phyloP scores from a whole-genome alignment of 2,329 filamentous ascomycete genomes.

The Hymenoscyphus linearis region DNA sequence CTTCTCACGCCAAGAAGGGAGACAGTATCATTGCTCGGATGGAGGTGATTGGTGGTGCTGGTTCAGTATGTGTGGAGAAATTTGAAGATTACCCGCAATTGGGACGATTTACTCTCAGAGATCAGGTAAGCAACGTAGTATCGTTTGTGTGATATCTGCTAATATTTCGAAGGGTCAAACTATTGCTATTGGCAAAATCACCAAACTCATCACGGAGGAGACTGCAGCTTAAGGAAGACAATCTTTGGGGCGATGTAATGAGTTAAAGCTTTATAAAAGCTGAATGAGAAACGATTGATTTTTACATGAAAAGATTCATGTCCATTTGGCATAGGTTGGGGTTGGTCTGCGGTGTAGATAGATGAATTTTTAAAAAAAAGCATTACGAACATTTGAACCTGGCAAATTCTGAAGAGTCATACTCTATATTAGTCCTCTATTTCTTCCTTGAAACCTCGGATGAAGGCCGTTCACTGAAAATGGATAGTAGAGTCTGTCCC shows the following conservation, averaged over 20 bases:
- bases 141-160: constrained; percentile 17
- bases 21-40: constrained; percentile 87
- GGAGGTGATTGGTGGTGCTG: constrained; percentile 79
- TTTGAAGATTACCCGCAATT: constrained; percentile 97
- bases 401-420: not conserved
- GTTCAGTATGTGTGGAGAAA: constrained; percentile 83
- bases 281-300: not conserved
- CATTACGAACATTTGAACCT: not conserved
- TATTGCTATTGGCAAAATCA: constrained; percentile 99
- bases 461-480: not conserved
- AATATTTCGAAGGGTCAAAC: constrained; percentile 73
- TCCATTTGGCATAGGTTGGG: not conserved
- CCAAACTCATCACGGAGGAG: constrained; percentile 63
- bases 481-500: not conserved
- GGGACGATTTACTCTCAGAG: constrained; percentile 83
- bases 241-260: not conserved
- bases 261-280: not conserved
- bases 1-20: constrained; percentile 79
- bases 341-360: not conserved
- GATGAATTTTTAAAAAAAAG: not conserved
- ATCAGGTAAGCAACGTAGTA: constrained; percentile 55
- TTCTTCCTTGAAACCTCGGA: too few species aligned
- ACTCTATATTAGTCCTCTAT: too few species aligned
- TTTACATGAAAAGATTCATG: constrained; percentile 1
- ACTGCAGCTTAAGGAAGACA: constrained; percentile 15